Conservation (phyloP, 306 rosid genomes). For the Fragaria iinumae region DNA sequence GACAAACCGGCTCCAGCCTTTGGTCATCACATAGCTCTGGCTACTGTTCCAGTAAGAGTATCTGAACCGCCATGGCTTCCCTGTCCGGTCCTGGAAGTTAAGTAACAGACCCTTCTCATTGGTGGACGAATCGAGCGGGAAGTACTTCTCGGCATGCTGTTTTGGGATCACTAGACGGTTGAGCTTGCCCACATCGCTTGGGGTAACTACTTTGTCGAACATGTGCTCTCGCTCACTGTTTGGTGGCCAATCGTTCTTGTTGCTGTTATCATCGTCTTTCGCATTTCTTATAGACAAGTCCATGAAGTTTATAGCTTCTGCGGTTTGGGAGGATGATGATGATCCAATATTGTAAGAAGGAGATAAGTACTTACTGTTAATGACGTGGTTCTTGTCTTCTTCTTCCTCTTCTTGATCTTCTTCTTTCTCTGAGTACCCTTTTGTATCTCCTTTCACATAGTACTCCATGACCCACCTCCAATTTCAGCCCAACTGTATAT, state of each 20-base stretch:
- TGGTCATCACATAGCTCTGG: conserved; percentile 94
- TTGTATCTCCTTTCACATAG: conserved; percentile 42
- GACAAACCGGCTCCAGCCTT: conserved; percentile 92
- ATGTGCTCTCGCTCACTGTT: conserved; percentile 65
- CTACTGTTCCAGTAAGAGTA: conserved; percentile 93
- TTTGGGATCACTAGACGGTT: conserved; percentile 85
- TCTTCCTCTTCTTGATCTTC: conserved; percentile 43
- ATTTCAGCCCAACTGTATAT: conserved; percentile 16
- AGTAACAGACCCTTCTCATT: conserved; percentile 63
- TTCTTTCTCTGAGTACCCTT: conserved; percentile 41
- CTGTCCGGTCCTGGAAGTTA: conserved; percentile 67
- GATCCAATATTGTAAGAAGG: conserved; percentile 11
- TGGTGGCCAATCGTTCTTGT: conserved; percentile 10
- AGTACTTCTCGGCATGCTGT: conserved; percentile 78
- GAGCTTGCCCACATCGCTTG: conserved; percentile 89
- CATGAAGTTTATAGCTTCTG: conserved; percentile 24
- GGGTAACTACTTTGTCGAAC: conserved; percentile 87
- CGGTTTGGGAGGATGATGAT: not conserved
- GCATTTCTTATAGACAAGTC: conserved; percentile 4
- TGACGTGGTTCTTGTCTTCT: not conserved
- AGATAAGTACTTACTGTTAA: conserved; percentile 8
- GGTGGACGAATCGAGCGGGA: conserved; percentile 60
- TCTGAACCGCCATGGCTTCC: conserved; percentile 78
- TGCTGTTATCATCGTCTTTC: not conserved
- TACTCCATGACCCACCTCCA: conserved; percentile 42